Percentiles rank a stretch among this genome's conserved stretches.
Conservation (phyloP, 2,329 filamentous ascomycete species). For the Dactylellina sp. region DNA sequence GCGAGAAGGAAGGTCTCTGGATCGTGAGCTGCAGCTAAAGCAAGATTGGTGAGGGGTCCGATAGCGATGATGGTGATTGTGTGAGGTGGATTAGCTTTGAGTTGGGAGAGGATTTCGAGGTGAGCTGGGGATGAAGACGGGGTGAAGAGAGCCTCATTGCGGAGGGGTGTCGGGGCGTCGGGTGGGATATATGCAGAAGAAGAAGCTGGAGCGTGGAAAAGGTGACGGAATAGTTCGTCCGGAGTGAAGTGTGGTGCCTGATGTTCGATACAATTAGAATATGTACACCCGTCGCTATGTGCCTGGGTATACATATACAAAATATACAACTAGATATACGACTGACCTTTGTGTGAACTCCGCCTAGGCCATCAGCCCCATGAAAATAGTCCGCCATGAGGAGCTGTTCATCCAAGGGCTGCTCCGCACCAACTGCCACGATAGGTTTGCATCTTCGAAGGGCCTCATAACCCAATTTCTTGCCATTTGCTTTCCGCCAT, state of each 20-base stretch:
- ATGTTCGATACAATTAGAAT: background rate
- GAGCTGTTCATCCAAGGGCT: constrained; percentile 84
- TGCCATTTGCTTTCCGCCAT: constrained; percentile 80
- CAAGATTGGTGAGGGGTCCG: constrained; percentile 92
- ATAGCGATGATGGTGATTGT: constrained; percentile 91
- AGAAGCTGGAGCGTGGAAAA: constrained; percentile 69
- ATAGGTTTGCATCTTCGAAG: constrained; percentile 80
- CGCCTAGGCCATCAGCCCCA: constrained; percentile 80
- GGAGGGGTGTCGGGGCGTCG: constrained; percentile 60
- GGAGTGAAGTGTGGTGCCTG: constrained; percentile 73
- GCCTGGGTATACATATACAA: too few relatives aligned
- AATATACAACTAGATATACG: too few relatives aligned
- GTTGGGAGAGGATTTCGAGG: constrained; percentile 87
- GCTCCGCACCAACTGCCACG: constrained; percentile 86
- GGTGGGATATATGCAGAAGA: constrained; percentile 66
- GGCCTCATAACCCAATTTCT: constrained; percentile 76
- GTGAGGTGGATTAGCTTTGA: constrained; percentile 82
- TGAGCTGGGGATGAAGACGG: constrained; percentile 80
- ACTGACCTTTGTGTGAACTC: constrained; percentile 71
- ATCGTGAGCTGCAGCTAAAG: constrained; percentile 86
- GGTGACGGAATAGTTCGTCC: constrained; percentile 77
- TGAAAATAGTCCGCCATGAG: constrained; percentile 89
- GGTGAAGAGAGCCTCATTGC: constrained; percentile 72
- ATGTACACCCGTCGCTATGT: too few relatives aligned
- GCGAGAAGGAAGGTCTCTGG: constrained; percentile 87